Conservation (phyloP, 2,329 filamentous ascomycete species). For the Apiospora phragmitis region DNA sequence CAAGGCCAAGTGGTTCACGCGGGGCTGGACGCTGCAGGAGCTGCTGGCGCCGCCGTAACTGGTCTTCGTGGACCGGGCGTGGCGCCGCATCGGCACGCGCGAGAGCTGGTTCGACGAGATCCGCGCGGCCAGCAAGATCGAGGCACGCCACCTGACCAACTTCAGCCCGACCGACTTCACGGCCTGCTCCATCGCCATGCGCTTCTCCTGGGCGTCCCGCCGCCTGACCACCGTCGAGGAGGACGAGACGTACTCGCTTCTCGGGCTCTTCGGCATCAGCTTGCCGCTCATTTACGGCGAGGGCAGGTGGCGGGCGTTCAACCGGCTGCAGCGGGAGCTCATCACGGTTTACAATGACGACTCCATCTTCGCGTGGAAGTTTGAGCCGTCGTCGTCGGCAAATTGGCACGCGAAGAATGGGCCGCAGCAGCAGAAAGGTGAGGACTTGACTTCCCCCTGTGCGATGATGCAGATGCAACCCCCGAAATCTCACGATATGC, state of each 20-base stretch:
- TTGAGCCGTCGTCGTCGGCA: not conserved
- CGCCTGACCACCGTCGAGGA: constrained; percentile 24
- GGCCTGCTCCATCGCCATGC: constrained; percentile 9
- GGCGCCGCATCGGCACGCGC: constrained; percentile 12
- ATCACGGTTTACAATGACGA: constrained; percentile 16
- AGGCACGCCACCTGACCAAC: not conserved
- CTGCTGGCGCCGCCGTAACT: constrained; percentile 10
- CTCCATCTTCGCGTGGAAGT: constrained; percentile 15
- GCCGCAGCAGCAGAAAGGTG: not conserved
- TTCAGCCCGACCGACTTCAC: not conserved
- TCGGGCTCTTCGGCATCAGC: constrained; percentile 28
- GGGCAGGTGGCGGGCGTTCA: constrained; percentile 22
- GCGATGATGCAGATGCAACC: not conserved
- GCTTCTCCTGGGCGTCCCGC: constrained; percentile 24
- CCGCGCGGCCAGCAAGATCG: not conserved
- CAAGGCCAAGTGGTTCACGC: constrained; percentile 13
- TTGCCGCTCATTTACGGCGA: constrained; percentile 33
- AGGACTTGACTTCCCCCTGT: not conserved
- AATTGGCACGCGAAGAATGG: not conserved
- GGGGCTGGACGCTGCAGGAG: not conserved
- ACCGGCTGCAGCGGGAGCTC: constrained; percentile 28
- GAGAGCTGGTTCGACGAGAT: not conserved
- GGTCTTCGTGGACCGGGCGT: constrained; percentile 10
- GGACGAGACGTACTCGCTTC: constrained; percentile 28
- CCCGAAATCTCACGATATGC: not conserved